Percentiles rank a stretch among this genome's conserved stretches.
Evolutionary conservation across 345 rosid species (phyloP).

Genomic region (Eucalyptus tenuipes): DNA sequence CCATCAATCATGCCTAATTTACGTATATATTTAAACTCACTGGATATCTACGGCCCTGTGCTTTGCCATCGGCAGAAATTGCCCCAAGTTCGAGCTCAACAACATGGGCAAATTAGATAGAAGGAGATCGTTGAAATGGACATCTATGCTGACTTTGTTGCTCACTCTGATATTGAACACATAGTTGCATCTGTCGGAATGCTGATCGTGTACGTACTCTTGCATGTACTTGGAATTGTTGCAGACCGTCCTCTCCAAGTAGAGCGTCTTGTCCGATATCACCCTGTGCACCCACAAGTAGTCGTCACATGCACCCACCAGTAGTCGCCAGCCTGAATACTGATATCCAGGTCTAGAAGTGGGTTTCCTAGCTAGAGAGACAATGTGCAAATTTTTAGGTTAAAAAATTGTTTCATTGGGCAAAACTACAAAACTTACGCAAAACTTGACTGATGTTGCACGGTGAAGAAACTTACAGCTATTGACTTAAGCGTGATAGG

Average conservation of each 20-base stretch:
- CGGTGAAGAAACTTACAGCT: constrained; percentile 1
- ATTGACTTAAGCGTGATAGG: constrained; percentile 17
- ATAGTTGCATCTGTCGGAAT: constrained; percentile 11
- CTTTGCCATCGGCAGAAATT: neutral
- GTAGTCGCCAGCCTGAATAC: constrained; percentile 14
- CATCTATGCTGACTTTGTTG: neutral
- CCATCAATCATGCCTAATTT: neutral
- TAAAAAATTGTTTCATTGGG: neutral
- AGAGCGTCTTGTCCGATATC: constrained; percentile 15
- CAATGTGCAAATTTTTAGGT: neutral
- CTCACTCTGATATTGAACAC: constrained; percentile 3
- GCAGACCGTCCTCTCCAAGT: constrained; percentile 16
- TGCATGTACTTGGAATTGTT: constrained; percentile 3
- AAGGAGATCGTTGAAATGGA: constrained; percentile 5
- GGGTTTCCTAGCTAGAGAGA: constrained; percentile 27
- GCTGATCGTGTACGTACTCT: neutral
- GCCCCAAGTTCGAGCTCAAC: neutral
- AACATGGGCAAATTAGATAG: neutral
- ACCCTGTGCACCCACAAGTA: constrained; percentile 21
- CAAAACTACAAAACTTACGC: neutral
- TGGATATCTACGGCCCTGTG: neutral
- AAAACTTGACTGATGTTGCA: neutral
- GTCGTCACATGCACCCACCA: constrained; percentile 23
- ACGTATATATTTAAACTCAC: neutral
- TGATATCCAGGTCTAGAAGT: constrained; percentile 19